Conservation (phyloP, 176 grass and related monocot species). For the Triticum aestivum region DNA sequence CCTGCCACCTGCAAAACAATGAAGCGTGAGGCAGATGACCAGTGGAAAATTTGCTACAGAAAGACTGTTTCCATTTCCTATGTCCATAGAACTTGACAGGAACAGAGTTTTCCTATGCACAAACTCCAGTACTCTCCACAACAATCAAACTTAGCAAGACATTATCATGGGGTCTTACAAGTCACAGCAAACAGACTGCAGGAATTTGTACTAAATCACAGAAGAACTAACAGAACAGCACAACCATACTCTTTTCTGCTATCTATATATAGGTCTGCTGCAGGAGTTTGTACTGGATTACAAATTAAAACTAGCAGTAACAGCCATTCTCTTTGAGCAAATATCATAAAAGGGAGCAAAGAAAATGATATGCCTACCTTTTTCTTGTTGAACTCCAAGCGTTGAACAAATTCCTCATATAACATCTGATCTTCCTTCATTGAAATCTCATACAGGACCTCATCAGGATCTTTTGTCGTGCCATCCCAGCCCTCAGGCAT, state of each 20-base stretch:
- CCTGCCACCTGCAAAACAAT: too few relatives aligned
- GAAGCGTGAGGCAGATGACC: too few relatives aligned
- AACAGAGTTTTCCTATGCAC: background rate
- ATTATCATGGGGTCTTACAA: background rate
- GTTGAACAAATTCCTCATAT: constrained; percentile 94
- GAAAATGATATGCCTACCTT: constrained; percentile 49
- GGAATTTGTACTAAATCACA: background rate
- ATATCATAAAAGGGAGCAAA: background rate
- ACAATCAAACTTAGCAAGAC: too few relatives aligned
- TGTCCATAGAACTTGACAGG: background rate
- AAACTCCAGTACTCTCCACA: too few relatives aligned
- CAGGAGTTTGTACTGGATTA: background rate
- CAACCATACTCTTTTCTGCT: background rate
- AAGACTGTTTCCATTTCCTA: background rate
- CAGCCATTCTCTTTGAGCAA: background rate
- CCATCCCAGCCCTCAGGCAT: constrained; percentile 99
- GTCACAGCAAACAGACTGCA: background rate
- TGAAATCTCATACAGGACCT: constrained; percentile 97
- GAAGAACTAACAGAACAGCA: background rate
- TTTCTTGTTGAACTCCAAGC: constrained; percentile 95
- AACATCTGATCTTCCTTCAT: constrained; percentile 92
- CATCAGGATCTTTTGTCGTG: constrained; percentile 45
- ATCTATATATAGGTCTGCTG: background rate
- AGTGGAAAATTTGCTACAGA: background rate
- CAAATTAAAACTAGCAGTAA: background rate